Conservation (phyloP, 306 rosid genomes). For the Lathyrus aphaca region DNA sequence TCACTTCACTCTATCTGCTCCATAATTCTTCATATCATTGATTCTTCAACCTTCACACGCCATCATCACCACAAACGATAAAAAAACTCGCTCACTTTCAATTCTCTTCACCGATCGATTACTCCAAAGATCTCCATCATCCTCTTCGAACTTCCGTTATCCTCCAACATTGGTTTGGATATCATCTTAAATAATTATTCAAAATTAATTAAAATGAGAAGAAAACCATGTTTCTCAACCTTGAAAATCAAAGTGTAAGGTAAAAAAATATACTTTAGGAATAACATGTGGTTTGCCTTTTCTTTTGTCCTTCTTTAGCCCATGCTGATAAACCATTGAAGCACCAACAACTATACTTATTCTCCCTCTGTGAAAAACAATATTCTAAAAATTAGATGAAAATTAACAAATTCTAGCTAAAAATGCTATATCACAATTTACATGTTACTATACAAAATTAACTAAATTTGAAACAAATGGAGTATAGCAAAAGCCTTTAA, state of each 20-base stretch:
- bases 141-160: too few relatives aligned
- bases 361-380: conserved; percentile 72
- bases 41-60: too few relatives aligned
- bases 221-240: neutral
- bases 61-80: too few relatives aligned
- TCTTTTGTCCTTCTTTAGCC: conserved; percentile 59
- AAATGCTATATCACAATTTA: too few relatives aligned
- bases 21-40: too few relatives aligned
- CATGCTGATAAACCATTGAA: conserved; percentile 63
- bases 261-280: conserved; percentile 63
- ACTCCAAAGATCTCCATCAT: too few relatives aligned
- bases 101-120: too few relatives aligned
- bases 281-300: conserved; percentile 73
- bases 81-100: too few relatives aligned
- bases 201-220: conserved; percentile 1
- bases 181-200: conserved; percentile 21
- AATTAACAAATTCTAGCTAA: neutral
- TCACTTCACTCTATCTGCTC: too few relatives aligned
- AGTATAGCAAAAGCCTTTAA: too few relatives aligned
- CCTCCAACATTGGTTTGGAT: neutral
- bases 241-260: conserved; percentile 16
- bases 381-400: conserved; percentile 14
- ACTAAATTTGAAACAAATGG: too few relatives aligned
- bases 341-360: conserved; percentile 84
- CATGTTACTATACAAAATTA: too few relatives aligned